phyloP scores from a whole-genome alignment of 345 rosid species.

The Chamaenerion angustifolium region DNA sequence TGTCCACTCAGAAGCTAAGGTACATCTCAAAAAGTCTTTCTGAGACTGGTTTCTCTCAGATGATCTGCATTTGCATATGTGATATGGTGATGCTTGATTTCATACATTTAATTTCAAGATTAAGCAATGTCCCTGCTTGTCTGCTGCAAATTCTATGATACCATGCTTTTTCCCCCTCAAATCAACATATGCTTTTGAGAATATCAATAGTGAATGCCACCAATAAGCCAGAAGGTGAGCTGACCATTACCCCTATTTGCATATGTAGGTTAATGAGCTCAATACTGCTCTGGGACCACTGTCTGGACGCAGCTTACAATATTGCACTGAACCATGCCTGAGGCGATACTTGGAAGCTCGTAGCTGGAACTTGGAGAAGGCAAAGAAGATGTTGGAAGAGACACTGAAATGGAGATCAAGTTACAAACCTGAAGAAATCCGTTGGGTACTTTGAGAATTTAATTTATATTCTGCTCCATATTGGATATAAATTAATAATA shows the following conservation, averaged over 20 bases:
- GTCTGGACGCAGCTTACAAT: conserved; percentile 33
- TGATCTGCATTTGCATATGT: not conserved
- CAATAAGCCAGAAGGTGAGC: too few species aligned
- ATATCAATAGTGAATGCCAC: too few species aligned
- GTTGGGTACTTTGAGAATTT: conserved; percentile 42
- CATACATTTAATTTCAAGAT: too few species aligned
- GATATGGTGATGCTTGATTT: not conserved
- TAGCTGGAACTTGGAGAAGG: conserved; percentile 62
- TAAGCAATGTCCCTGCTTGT: too few species aligned
- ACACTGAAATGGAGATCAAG: conserved; percentile 68
- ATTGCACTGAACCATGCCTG: conserved; percentile 64
- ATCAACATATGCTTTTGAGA: too few species aligned
- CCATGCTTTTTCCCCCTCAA: too few species aligned
- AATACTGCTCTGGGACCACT: conserved; percentile 41
- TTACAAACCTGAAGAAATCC: conserved; percentile 72
- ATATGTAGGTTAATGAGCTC: conserved; percentile 48
- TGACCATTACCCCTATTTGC: not conserved
- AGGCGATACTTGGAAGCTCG: conserved; percentile 86
- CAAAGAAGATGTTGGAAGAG: conserved; percentile 77
- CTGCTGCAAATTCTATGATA: too few species aligned
- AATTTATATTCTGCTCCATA: too few species aligned
- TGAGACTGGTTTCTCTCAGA: not conserved
- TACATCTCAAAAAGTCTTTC: conserved; percentile 10
- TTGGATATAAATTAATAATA: too few species aligned
- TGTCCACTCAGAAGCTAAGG: conserved; percentile 44